A percentile compares a stretch with the other conserved stretches of the same genome.
Conservation (phyloP, 1,284 basidiomycete genomes). For the Anthracocystis walkeri region DNA sequence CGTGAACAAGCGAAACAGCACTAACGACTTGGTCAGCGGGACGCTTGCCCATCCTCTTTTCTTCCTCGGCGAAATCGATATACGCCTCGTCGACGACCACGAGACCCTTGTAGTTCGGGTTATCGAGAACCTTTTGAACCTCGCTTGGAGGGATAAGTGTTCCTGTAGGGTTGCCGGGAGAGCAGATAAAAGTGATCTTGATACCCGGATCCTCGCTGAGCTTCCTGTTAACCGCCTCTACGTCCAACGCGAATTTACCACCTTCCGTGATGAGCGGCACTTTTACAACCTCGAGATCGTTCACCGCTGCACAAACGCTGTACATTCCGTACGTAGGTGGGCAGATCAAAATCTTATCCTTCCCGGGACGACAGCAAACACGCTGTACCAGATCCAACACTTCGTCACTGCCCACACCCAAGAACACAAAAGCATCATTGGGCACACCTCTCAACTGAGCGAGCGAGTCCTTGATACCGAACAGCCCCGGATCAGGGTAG, state of each 20-base stretch:
- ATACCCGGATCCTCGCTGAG: constrained; percentile 71
- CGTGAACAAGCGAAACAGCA: constrained; percentile 78
- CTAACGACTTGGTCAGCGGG: constrained; percentile 72
- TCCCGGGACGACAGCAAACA: constrained; percentile 83
- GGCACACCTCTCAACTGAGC: constrained; percentile 73
- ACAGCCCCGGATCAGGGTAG: constrained; percentile 87
- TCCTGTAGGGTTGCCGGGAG: constrained; percentile 96
- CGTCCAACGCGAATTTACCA: constrained; percentile 81
- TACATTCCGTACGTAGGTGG: constrained; percentile 99
- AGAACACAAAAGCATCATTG: constrained; percentile 77
- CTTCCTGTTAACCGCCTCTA: constrained; percentile 50
- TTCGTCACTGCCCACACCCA: constrained; percentile 97
- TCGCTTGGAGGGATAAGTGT: constrained; percentile 82
- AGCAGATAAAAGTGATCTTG: constrained; percentile 94
- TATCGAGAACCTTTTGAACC: constrained; percentile 81
- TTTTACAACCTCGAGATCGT: constrained; percentile 87
- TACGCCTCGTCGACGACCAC: constrained; percentile 97
- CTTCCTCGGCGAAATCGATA: constrained; percentile 82
- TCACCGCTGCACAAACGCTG: constrained; percentile 90
- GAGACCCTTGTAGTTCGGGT: constrained; percentile 85
- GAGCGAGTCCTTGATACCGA: constrained; percentile 82
- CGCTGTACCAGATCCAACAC: constrained; percentile 95
- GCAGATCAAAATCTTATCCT: constrained; percentile 76
- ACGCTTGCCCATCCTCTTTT: constrained; percentile 58
- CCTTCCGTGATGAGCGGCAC: constrained; percentile 81